Conservation (phyloP, 306 rosid genomes). For the Trichosanthes truncata region DNA sequence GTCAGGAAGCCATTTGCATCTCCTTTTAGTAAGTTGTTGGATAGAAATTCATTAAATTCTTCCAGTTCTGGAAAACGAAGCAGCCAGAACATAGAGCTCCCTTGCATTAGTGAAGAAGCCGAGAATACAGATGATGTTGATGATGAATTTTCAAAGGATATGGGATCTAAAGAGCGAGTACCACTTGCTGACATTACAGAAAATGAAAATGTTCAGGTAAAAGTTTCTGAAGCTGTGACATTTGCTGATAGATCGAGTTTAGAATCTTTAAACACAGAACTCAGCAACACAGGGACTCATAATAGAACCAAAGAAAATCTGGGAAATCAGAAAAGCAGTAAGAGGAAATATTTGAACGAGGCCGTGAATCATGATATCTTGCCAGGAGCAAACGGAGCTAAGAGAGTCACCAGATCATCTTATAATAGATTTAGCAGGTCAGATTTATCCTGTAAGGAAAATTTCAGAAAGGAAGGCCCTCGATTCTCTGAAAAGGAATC, state of each 20-base stretch:
- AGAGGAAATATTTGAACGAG: slow-evolving; percentile 32
- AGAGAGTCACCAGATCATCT: slow-evolving; percentile 38
- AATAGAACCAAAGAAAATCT: slow-evolving; percentile 33
- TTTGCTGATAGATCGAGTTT: slow-evolving; percentile 30
- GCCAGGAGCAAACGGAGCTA: slow-evolving; percentile 36
- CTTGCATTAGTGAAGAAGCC: slow-evolving; percentile 77
- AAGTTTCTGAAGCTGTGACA: slow-evolving; percentile 37
- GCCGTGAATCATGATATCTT: slow-evolving; percentile 39
- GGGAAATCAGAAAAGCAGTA: slow-evolving; percentile 29
- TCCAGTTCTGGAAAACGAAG: slow-evolving; percentile 62
- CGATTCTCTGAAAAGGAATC: slow-evolving; percentile 34
- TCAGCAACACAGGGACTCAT: slow-evolving; percentile 35
- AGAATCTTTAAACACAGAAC: slow-evolving; percentile 42
- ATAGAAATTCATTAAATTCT: slow-evolving; percentile 34
- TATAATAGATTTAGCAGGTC: slow-evolving; percentile 35
- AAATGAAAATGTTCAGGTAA: slow-evolving; percentile 26
- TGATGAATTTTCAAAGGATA: slow-evolving; percentile 28
- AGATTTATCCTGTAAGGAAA: slow-evolving; percentile 47
- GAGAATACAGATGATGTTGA: slow-evolving; percentile 62
- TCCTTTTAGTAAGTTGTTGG: slow-evolving; percentile 70
- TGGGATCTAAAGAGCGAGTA: slow-evolving; percentile 30
- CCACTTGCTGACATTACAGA: slow-evolving; percentile 51
- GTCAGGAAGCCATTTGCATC: slow-evolving; percentile 31
- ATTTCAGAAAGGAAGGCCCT: slow-evolving; percentile 33
- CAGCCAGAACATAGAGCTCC: slow-evolving; percentile 67